Conservation (phyloP, 148 eudicot species). For the Chenopodium berlandieri region DNA sequence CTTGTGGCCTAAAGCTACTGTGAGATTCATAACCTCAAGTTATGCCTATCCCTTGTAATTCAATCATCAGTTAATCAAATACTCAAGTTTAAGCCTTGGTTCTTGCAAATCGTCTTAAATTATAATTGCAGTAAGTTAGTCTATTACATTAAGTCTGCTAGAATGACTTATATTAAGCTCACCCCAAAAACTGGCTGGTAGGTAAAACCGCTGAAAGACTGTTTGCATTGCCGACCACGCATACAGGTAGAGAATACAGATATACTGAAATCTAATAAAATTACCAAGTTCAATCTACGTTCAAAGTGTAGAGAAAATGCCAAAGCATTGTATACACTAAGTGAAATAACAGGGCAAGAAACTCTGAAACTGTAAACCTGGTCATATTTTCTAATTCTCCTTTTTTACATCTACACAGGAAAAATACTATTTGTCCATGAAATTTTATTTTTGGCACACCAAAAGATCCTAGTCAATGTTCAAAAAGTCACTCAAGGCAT, state of each 20-base stretch:
- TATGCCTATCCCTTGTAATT: no score
- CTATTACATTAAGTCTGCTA: not conserved
- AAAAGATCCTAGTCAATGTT: constrained; percentile 17
- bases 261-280: constrained; percentile 4
- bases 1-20: no score
- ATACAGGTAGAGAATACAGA: not conserved
- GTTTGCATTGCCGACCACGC: not conserved
- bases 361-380: not conserved
- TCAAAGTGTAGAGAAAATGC: not conserved
- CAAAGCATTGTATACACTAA: not conserved
- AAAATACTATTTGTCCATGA: constrained; percentile 8
- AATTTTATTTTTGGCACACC: constrained; percentile 1
- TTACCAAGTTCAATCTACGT: not conserved
- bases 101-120: no score
- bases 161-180: not conserved
- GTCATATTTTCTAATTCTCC: not conserved
- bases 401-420: not conserved
- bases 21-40: no score
- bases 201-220: constrained; percentile 15
- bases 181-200: not conserved
- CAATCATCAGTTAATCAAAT: no score
- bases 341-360: constrained; percentile 3
- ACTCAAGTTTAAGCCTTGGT: no score
- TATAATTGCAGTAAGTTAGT: no score
- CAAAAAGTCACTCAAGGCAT: constrained; percentile 30